Base-by-base conservation (phyloP, 2,329 filamentous ascomycete species). In the Chrysosporium keratinophilum region DNA sequence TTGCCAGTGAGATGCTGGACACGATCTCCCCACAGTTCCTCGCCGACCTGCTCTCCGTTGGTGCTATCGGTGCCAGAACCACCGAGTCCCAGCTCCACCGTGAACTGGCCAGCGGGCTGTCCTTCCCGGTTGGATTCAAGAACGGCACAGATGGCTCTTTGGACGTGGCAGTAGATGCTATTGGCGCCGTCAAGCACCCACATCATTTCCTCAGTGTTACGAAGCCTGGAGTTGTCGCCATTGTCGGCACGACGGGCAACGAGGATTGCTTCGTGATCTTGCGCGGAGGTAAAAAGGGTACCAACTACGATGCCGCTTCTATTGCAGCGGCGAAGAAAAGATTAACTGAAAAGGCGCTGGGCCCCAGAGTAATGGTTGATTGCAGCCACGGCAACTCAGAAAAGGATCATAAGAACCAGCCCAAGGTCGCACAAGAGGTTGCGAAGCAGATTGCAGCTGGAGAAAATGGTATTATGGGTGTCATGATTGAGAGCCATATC, bases 401-500 rank as follows among this genome's bases (percentile, higher is more conserved):
- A 67, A 98, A 98, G 80, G 82, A 97, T 73, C 91, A 97, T 78
- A 89, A 83, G 75, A 98, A 97, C 72, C 93, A 98, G 74, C 90
- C 90, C 61, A 89, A 91, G 78, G 93, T 98, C 17, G 90, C 89
- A 2, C 83, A 82, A 49, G 80, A 77, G 10, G 70, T 98, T 54
- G 89, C 87, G 1, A 83, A 87, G 65, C 93, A 98, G 74, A 87
- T 98, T 56, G 78, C 84, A 52, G 81, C 79, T 55, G 93, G 93
- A 35, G 91, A 97, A 74, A 79, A 79, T 2, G 85, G 77, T 47
- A 93, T 98, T 65, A 91, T 96, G 82, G 93, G 93, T 64, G 88
- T 97, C 56, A 98, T 98, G 93, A 95, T 98, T 65, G 93, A 98
- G 77, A 94, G 87, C 71, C 87, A 97, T 71, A 94, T 97, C 73